Evolutionary conservation across 1,284 basidiomycete genomes (phyloP).

Genomic region (Leccinum pachyderme): DNA sequence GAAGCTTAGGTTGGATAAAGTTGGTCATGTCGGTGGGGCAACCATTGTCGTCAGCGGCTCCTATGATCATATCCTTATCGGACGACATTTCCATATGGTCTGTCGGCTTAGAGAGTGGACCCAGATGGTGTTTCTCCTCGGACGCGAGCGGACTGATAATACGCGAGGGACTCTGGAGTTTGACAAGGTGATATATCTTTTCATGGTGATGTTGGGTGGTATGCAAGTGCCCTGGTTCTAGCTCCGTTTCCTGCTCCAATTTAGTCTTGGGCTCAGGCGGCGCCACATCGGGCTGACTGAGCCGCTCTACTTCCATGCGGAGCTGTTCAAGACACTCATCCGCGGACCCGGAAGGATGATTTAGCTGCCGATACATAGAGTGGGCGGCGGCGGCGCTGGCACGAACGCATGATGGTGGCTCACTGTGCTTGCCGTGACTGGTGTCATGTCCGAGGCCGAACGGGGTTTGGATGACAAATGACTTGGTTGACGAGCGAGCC

Average conservation of each 20-base stretch:
- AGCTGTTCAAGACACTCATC: slow-evolving; percentile 28
- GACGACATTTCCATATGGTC: not conserved
- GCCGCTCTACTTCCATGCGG: slow-evolving; percentile 16
- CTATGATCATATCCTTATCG: slow-evolving; percentile 4
- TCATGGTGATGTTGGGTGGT: not conserved
- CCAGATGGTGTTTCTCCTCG: slow-evolving; percentile 9
- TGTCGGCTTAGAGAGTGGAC: slow-evolving; percentile 11
- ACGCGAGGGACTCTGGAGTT: not conserved
- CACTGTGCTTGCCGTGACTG: slow-evolving; percentile 16
- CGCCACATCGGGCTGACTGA: slow-evolving; percentile 7
- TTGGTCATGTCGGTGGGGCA: slow-evolving; percentile 1
- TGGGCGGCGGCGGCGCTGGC: not conserved
- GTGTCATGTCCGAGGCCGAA: slow-evolving; percentile 14
- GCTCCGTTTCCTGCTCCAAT: not conserved
- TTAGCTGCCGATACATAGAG: not conserved
- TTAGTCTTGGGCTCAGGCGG: slow-evolving; percentile 2
- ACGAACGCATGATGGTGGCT: not conserved
- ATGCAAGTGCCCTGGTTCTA: not conserved
- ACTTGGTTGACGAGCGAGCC: slow-evolving; percentile 24
- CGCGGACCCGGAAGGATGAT: slow-evolving; percentile 22
- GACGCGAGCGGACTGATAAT: slow-evolving; percentile 1
- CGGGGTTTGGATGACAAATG: slow-evolving; percentile 20
- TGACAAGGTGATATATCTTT: not conserved
- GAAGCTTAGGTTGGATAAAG: slow-evolving; percentile 1
- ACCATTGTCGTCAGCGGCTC: not conserved